Evolutionary conservation across 2,329 filamentous ascomycete genomes (phyloP).

Genomic region (Colletotrichum melonis): DNA sequence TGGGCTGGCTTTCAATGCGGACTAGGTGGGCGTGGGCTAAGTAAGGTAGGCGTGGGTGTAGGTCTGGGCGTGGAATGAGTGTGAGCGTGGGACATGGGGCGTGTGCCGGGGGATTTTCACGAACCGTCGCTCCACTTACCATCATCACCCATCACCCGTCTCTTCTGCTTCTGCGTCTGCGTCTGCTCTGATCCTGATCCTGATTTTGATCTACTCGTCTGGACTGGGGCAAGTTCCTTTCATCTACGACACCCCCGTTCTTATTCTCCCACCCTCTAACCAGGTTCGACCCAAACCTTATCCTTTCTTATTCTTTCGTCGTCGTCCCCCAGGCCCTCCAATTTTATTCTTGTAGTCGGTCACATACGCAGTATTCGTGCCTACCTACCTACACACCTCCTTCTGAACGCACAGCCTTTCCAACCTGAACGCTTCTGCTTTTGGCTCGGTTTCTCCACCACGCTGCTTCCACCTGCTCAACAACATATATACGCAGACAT

Average conservation of each 20-base stretch:
- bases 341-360: conserved; percentile 28
- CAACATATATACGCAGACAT: conserved; percentile 29
- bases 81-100: background rate
- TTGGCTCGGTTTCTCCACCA: conserved; percentile 28
- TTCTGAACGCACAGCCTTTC: conserved; percentile 25
- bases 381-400: background rate
- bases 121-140: conserved; percentile 26
- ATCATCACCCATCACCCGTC: background rate
- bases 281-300: conserved; percentile 32
- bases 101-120: conserved; percentile 23
- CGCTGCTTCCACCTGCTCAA: conserved; percentile 33
- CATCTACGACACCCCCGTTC: background rate
- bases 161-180: background rate
- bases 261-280: conserved; percentile 23
- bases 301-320: conserved; percentile 31
- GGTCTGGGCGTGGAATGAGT: background rate
- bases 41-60: background rate
- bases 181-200: background rate
- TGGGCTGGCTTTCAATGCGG: background rate
- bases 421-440: conserved; percentile 8
- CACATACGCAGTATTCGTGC: background rate
- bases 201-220: conserved; percentile 11
- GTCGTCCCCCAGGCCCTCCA: conserved; percentile 21
- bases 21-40: background rate
- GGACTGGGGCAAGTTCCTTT: background rate